Conservation (phyloP, 306 rosid genomes). For the Aeschynomene evenia region DNA sequence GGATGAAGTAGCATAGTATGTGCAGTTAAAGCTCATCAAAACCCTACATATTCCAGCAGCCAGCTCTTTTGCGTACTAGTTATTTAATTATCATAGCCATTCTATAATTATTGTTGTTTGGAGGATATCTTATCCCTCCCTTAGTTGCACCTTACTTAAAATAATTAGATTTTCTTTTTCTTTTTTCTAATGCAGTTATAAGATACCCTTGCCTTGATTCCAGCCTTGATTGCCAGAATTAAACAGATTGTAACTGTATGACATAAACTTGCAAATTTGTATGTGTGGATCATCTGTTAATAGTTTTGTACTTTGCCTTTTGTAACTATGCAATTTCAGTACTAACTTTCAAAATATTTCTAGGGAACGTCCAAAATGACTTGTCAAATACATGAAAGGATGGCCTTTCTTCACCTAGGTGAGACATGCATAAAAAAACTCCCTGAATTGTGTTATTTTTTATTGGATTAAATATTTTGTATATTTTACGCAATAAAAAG, state of each 20-base stretch:
- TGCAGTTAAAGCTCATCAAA: not conserved
- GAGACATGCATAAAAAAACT: slow-evolving; percentile 24
- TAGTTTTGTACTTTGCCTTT: not conserved
- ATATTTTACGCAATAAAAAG: not conserved
- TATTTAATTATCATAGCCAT: not conserved
- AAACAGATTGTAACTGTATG: not conserved
- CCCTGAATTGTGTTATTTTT: slow-evolving; percentile 17
- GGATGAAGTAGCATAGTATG: slow-evolving; percentile 10
- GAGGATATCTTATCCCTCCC: slow-evolving; percentile 12
- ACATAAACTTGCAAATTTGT: not conserved
- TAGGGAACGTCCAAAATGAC: slow-evolving; percentile 61
- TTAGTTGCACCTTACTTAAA: not conserved
- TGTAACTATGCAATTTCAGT: slow-evolving; percentile 22
- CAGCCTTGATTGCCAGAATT: not conserved
- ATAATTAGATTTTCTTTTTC: not conserved
- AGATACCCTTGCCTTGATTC: not conserved
- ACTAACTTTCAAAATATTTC: slow-evolving; percentile 29
- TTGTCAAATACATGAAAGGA: slow-evolving; percentile 45
- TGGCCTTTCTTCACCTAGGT: slow-evolving; percentile 35
- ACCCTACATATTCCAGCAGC: not conserved
- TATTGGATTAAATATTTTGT: slow-evolving; percentile 15
- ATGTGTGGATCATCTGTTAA: slow-evolving; percentile 6
- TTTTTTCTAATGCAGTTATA: not conserved
- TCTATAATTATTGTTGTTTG: not conserved
- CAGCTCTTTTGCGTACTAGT: not conserved